Evolutionary conservation across 2,329 filamentous ascomycete genomes (phyloP).

Genomic region (Colletotrichum aenigma): DNA sequence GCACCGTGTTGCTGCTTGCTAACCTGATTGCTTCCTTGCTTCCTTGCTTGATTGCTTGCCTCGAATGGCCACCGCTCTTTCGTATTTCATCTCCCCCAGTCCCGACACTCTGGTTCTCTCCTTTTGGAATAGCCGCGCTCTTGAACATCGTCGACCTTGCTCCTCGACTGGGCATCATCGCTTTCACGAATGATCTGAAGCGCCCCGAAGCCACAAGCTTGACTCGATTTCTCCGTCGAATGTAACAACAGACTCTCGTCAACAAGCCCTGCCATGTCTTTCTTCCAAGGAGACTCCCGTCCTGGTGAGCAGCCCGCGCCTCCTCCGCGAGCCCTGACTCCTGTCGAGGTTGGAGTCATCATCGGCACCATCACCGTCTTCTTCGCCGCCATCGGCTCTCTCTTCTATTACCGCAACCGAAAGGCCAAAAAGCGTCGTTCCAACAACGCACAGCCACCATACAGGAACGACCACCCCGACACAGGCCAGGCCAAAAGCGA

Average conservation of each 20-base stretch:
- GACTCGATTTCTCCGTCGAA: background rate
- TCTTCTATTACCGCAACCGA: conserved; percentile 26
- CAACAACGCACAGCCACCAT: background rate
- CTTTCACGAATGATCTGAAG: background rate
- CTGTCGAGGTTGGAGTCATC: conserved; percentile 31
- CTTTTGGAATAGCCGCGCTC: background rate
- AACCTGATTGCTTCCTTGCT: background rate
- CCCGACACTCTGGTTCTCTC: background rate
- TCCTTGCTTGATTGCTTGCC: background rate
- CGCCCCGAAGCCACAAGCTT: background rate
- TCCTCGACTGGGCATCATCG: background rate
- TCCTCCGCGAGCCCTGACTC: conserved; percentile 22
- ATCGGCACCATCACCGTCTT: conserved; percentile 26
- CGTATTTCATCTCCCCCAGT: background rate
- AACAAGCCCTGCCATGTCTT: conserved; percentile 4
- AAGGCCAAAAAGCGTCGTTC: conserved; percentile 8
- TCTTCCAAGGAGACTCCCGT: conserved; percentile 19
- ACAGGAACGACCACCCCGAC: background rate
- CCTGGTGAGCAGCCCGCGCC: conserved; percentile 8
- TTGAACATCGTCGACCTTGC: background rate
- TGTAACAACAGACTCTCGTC: background rate
- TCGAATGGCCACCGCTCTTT: background rate
- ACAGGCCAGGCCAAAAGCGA: background rate
- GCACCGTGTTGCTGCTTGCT: background rate
- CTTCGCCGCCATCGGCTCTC: conserved; percentile 21